Evolutionary conservation across 1,139 yeast genomes (phyloP).

Genomic region (Kodamaea alishanica): DNA sequence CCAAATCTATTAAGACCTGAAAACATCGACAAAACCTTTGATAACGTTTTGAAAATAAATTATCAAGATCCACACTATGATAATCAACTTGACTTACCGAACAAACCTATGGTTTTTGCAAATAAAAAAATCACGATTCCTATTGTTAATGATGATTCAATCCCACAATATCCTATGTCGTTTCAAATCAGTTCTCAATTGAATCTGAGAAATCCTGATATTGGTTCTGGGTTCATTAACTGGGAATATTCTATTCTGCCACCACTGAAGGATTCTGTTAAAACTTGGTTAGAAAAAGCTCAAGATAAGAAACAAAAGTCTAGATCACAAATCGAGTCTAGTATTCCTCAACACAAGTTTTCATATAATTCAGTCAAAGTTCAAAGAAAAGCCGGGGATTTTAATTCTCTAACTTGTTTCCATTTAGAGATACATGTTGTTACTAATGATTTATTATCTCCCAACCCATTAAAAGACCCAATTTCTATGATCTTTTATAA

Average conservation of each 20-base stretch:
- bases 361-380: slow-evolving; percentile 31
- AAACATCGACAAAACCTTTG: slow-evolving; percentile 35
- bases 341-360: slow-evolving; percentile 36
- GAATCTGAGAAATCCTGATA: neutral
- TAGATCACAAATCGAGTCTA: slow-evolving; percentile 50
- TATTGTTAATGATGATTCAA: slow-evolving; percentile 13
- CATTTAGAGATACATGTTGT: slow-evolving; percentile 66
- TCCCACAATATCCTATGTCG: slow-evolving; percentile 15
- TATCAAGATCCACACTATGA: slow-evolving; percentile 66
- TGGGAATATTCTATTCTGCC: slow-evolving; percentile 33
- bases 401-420: slow-evolving; percentile 50
- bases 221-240: slow-evolving; percentile 1
- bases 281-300: slow-evolving; percentile 18
- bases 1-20: slow-evolving; percentile 20
- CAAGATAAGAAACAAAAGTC: slow-evolving; percentile 18
- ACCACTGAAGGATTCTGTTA: slow-evolving; percentile 26
- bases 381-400: slow-evolving; percentile 43
- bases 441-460: slow-evolving; percentile 43
- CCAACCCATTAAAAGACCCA: slow-evolving; percentile 66
- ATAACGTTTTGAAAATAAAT: slow-evolving; percentile 50
- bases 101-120: slow-evolving; percentile 58
- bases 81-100: slow-evolving; percentile 47
- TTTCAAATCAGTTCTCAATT: slow-evolving; percentile 6
- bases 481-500: slow-evolving; percentile 62
- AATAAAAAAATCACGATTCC: slow-evolving; percentile 56